phyloP scores from a whole-genome alignment of 495 filamentous ascomycete species.

The Bryoglossum gracile region DNA sequence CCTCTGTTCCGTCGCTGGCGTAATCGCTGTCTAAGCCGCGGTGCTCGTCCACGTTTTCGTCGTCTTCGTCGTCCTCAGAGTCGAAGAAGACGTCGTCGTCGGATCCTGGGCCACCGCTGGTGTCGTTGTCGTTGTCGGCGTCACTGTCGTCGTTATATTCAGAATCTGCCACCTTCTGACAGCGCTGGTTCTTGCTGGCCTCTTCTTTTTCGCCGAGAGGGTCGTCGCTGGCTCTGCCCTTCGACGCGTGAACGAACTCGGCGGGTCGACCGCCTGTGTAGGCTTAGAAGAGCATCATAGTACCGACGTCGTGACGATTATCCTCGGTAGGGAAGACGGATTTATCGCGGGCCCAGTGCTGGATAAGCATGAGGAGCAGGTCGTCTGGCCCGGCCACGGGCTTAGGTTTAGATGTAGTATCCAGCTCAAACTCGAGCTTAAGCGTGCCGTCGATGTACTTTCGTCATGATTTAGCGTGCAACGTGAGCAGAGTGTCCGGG shows the following conservation, averaged over 20 bases:
- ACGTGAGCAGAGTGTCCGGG: background rate
- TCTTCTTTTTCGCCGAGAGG: no score
- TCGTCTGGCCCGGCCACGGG: constrained; percentile 14
- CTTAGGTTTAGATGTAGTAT: no score
- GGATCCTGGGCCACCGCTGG: background rate
- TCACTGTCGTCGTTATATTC: no score
- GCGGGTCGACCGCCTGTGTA: constrained; percentile 16
- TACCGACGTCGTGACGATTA: constrained; percentile 12
- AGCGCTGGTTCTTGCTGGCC: no score
- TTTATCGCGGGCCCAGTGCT: constrained; percentile 17
- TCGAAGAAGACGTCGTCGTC: background rate
- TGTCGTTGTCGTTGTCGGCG: background rate
- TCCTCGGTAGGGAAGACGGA: constrained; percentile 15
- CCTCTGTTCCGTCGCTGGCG: constrained; percentile 4
- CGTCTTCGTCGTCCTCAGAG: background rate
- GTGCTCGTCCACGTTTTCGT: background rate
- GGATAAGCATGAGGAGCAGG: constrained; percentile 12
- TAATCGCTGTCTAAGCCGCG: constrained; percentile 20
- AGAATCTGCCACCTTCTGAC: no score
- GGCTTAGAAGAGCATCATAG: background rate
- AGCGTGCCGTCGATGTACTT: no score
- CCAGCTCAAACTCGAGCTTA: no score
- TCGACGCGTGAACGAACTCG: constrained; percentile 16
- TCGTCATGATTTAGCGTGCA: no score
- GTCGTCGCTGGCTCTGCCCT: constrained; percentile 8